Evolutionary conservation across 371 early-diverging fungal genomes (phyloP).

Genomic region (Mucor plumbeus): DNA sequence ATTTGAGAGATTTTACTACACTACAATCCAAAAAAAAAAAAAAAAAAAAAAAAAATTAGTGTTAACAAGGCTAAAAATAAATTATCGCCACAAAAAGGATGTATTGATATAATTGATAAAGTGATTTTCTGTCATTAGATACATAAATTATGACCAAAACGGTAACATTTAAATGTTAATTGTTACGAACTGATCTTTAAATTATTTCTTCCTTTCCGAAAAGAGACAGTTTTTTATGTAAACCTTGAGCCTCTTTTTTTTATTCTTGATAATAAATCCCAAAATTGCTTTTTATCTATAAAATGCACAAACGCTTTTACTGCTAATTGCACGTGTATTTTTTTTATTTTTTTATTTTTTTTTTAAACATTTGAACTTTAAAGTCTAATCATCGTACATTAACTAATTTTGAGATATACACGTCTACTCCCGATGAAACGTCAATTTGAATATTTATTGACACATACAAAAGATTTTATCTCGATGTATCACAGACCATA

Average conservation of each 20-base stretch:
- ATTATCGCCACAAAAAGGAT: not conserved
- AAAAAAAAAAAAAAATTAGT: not conserved
- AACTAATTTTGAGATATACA: not conserved
- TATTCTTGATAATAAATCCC: not conserved
- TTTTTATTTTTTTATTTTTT: no score
- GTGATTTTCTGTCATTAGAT: not conserved
- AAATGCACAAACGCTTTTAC: not conserved
- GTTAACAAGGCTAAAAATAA: not conserved
- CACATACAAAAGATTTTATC: not conserved
- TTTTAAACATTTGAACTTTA: no score
- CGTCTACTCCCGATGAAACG: not conserved
- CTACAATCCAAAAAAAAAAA: not conserved
- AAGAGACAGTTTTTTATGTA: not conserved
- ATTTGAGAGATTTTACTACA: not conserved
- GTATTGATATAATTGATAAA: not conserved
- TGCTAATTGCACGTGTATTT: not conserved
- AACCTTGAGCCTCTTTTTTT: not conserved
- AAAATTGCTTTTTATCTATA: not conserved
- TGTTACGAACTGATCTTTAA: slow-evolving; percentile 1
- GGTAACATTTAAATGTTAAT: not conserved
- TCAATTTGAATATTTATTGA: not conserved
- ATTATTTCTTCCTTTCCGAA: no score
- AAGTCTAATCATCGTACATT: not conserved
- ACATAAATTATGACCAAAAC: not conserved
- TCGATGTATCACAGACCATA: not conserved